Base-by-base conservation (phyloP, 257 asterid genomes). In the Solanum virginianum region DNA sequence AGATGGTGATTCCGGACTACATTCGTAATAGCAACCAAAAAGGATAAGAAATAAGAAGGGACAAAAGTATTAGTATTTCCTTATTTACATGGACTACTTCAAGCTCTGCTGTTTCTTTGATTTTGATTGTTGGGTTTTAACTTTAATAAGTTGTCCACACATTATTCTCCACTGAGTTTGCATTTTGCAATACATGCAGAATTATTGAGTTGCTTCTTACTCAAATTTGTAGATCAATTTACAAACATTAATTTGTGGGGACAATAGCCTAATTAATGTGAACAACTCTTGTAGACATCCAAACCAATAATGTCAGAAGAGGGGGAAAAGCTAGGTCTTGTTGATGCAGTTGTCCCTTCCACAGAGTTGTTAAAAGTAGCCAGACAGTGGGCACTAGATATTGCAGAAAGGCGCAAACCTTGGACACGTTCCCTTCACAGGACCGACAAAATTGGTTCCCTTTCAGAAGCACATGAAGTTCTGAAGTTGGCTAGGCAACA, bases 351-450 rank as follows among this genome's bases (percentile, higher is more conserved):
- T 82, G 95, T 89, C 84, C 90, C 96, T 85, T 88, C 98, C 24
- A 89, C 62, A 72, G 98, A 95, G 80, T 84, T 97, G 91, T 84
- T 97, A 86, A 89, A 91, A 86, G 97, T 91, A 86, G 90, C 99
- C 60, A 87, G 93, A 39, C 92, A 88, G 70, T 95, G 98, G 99
- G 99, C 99, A 84, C 88, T 93, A 66, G 99, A 93, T 89, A 95
- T 97, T 65, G 91, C 93, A 39, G 94, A 85, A 53, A 87, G 88
- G 87, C 92, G 88, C 88, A 95, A 92, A 89, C 99, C 98, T 68
- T 95, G 98, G 98, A 80, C 92, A 56, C 94, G 98, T n/a, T 85
- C 98, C 81, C 99, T 95, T 88, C 98, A 97, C 82, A 91, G 90
- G 88, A 87, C 89, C 36, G 99, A 95, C 88, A 97, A 91, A 88